Conservation (phyloP, 257 asterid genomes). For the Solanum pennellii region DNA sequence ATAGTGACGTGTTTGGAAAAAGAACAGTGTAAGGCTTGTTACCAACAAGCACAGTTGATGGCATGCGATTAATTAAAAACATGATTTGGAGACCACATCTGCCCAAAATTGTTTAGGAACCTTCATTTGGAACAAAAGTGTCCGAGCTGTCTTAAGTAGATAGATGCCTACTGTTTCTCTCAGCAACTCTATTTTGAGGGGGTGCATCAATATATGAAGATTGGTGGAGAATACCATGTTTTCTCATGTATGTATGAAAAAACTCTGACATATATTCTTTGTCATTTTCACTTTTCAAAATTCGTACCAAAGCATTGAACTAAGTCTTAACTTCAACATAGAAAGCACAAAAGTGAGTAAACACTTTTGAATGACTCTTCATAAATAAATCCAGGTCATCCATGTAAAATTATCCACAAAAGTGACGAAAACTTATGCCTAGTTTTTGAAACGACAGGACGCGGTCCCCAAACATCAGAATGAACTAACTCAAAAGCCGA, state of each 20-base stretch:
- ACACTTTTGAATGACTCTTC: not conserved
- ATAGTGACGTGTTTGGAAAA: not conserved
- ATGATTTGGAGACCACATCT: not conserved
- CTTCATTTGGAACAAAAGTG: not conserved
- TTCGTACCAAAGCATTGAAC: not conserved
- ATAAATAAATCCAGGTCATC: too few relatives aligned
- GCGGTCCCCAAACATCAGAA: not conserved
- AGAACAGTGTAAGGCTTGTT: not conserved
- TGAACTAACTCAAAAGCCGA: not conserved
- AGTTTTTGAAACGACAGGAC: not conserved
- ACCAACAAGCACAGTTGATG: not conserved
- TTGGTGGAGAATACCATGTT: not conserved
- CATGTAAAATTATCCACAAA: not conserved
- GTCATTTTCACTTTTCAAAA: not conserved
- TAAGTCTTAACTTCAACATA: not conserved
- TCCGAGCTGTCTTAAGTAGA: not conserved
- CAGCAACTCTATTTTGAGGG: not conserved
- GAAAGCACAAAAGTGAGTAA: not conserved
- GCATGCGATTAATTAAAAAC: not conserved
- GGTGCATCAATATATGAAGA: not conserved
- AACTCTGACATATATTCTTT: not conserved
- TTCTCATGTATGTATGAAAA: not conserved
- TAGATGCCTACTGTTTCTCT: not conserved
- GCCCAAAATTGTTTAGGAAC: not conserved
- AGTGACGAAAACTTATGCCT: not conserved